Evolutionary conservation across 208 protist species (phyloP).

Genomic region (Spironucleus salmonicida): DNA sequence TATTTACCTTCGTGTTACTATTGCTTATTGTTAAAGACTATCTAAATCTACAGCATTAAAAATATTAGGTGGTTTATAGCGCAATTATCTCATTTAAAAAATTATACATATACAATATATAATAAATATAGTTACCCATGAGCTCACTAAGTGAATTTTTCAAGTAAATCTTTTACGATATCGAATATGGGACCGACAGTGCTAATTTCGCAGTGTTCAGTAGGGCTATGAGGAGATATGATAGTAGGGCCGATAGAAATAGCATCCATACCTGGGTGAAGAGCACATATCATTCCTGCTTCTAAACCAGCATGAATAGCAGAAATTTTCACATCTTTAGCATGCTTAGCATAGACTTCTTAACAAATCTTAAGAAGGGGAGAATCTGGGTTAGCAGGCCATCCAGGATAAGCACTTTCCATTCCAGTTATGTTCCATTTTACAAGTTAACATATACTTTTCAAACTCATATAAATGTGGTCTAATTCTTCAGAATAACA

Average conservation of each 20-base stretch:
- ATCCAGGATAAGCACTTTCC: slow-evolving; percentile 27
- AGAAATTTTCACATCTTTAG: background rate
- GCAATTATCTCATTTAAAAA: too few relatives aligned
- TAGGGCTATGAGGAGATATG: background rate
- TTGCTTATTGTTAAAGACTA: too few relatives aligned
- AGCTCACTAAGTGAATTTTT: too few relatives aligned
- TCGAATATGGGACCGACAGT: background rate
- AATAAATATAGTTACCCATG: too few relatives aligned
- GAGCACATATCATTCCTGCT: slow-evolving; percentile 26
- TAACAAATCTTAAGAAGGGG: slow-evolving; percentile 6
- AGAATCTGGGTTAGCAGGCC: slow-evolving; percentile 31
- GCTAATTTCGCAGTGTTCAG: background rate
- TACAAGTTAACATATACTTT: background rate
- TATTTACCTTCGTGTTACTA: too few relatives aligned
- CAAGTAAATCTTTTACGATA: too few relatives aligned
- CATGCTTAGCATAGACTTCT: background rate
- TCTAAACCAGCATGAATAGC: slow-evolving; percentile 44
- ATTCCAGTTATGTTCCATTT: slow-evolving; percentile 1
- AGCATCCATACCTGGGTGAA: slow-evolving; percentile 17
- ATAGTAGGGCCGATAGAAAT: slow-evolving; percentile 38
- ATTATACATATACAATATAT: too few relatives aligned
- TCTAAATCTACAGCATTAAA: too few relatives aligned
- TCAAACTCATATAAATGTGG: background rate
- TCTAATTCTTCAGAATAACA: slow-evolving; percentile 8
- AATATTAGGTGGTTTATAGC: too few relatives aligned